These are phyloP conservation scores for Leishmania tropica DNA, from an alignment of 208 protist genomes.

Conservation along the genomic window DNA sequence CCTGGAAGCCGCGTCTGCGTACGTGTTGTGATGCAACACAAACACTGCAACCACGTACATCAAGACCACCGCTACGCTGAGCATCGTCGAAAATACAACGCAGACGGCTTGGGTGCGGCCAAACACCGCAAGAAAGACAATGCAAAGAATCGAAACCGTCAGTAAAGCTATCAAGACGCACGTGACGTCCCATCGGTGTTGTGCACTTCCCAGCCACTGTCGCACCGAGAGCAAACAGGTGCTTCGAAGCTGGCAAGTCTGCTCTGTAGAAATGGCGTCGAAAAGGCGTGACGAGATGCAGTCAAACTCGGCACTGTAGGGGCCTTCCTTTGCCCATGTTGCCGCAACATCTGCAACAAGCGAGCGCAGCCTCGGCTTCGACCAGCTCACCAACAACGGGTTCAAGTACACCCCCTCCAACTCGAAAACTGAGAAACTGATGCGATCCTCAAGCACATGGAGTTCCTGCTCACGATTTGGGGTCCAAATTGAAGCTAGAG, in stretches of 20 bases:
- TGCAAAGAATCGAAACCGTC: slow-evolving; percentile 35
- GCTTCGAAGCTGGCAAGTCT: slow-evolving; percentile 40
- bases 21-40: slow-evolving; percentile 69
- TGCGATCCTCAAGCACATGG: slow-evolving; percentile 24
- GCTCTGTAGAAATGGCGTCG: slow-evolving; percentile 51
- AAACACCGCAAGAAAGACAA: slow-evolving; percentile 49
- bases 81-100: slow-evolving; percentile 35
- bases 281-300: slow-evolving; percentile 47
- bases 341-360: slow-evolving; percentile 42
- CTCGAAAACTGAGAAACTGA: slow-evolving; percentile 54
- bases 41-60: slow-evolving; percentile 31
- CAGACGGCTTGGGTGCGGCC: slow-evolving; percentile 23
- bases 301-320: slow-evolving; percentile 52
- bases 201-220: slow-evolving; percentile 41
- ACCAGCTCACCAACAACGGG: slow-evolving; percentile 51
- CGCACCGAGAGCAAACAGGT: slow-evolving; percentile 48
- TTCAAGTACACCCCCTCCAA: slow-evolving; percentile 47
- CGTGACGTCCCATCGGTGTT: slow-evolving; percentile 20
- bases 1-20: slow-evolving; percentile 41
- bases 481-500: slow-evolving; percentile 27
- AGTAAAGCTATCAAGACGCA: slow-evolving; percentile 13
- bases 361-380: slow-evolving; percentile 34
- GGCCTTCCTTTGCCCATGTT: slow-evolving; percentile 50
- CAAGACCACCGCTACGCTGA: slow-evolving; percentile 37
- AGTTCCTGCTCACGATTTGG: slow-evolving; percentile 31